phyloP scores from a whole-genome alignment of 257 asterid genomes.

The Plantago ovata region DNA sequence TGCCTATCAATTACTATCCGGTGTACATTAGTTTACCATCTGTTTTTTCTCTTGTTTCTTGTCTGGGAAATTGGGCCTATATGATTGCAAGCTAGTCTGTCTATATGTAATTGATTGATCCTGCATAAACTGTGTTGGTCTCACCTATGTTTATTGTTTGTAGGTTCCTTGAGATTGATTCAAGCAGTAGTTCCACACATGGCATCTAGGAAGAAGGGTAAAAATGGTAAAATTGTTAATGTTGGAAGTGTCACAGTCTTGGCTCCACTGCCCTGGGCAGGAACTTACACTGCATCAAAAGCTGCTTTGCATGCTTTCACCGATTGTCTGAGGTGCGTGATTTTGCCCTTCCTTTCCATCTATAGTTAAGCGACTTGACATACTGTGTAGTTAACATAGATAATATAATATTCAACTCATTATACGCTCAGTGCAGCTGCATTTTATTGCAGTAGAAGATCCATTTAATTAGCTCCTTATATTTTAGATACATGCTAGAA shows the following conservation, averaged over 20 bases:
- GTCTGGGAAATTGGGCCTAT: too few relatives aligned
- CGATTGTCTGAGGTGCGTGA: constrained; percentile 68
- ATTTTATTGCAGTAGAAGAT: too few relatives aligned
- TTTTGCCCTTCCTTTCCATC: neutral
- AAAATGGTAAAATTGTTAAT: constrained; percentile 82
- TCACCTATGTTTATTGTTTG: neutral
- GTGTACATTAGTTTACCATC: too few relatives aligned
- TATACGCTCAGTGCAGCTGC: too few relatives aligned
- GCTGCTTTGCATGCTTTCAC: constrained; percentile 81
- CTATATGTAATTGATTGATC: neutral
- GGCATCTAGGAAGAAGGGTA: constrained; percentile 86
- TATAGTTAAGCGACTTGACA: neutral
- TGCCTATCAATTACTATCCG: too few relatives aligned
- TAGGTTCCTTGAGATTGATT: constrained; percentile 80
- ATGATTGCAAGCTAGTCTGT: too few relatives aligned
- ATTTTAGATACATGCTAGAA: too few relatives aligned
- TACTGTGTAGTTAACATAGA: neutral
- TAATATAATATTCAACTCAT: too few relatives aligned
- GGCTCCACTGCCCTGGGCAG: constrained; percentile 84
- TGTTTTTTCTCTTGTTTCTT: too few relatives aligned
- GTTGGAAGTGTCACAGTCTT: constrained; percentile 76
- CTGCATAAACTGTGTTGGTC: neutral
- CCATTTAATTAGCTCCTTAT: too few relatives aligned
- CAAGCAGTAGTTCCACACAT: constrained; percentile 92
- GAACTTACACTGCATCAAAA: constrained; percentile 81